phyloP scores from a whole-genome alignment of 2,329 filamentous ascomycete species.

The Dothideomycetes sp. region DNA sequence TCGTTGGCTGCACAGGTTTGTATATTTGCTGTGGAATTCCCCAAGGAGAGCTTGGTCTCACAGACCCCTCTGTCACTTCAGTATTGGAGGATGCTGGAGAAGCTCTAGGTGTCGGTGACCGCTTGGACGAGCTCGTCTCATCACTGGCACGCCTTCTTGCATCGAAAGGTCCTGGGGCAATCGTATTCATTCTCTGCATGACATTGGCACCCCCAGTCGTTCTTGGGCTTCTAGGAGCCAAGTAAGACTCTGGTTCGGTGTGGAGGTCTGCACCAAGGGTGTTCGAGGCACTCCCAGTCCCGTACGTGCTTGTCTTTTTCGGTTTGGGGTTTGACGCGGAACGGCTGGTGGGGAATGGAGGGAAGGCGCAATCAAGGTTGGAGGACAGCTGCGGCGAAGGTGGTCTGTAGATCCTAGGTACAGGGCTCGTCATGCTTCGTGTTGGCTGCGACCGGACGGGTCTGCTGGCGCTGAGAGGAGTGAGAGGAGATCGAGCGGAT shows the following conservation, averaged over 20 bases:
- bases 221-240: constrained; percentile 35
- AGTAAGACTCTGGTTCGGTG: constrained; percentile 11
- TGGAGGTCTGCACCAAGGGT: constrained; percentile 7
- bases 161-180: constrained; percentile 54
- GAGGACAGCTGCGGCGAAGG: constrained; percentile 33
- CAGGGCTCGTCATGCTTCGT: constrained; percentile 20
- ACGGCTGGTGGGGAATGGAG: constrained; percentile 36
- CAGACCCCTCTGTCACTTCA: too few relatives aligned
- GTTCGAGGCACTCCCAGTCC: background rate
- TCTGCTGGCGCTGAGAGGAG: constrained; percentile 26
- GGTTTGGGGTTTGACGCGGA: constrained; percentile 16
- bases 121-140: background rate
- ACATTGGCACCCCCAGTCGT: constrained; percentile 27
- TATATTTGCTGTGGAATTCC: too few relatives aligned
- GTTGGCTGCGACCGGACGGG: constrained; percentile 23
- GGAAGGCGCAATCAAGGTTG: constrained; percentile 42
- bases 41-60: too few relatives aligned
- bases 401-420: constrained; percentile 20
- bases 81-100: too few relatives aligned
- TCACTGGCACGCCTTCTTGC: constrained; percentile 11
- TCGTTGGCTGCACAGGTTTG: too few relatives aligned
- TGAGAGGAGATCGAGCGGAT: constrained; percentile 42
- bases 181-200: constrained; percentile 48
- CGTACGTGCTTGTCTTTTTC: constrained; percentile 11
- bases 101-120: background rate